Base-by-base conservation (phyloP, 305 asterid genomes). In the Fraxinus velutina region DNA sequence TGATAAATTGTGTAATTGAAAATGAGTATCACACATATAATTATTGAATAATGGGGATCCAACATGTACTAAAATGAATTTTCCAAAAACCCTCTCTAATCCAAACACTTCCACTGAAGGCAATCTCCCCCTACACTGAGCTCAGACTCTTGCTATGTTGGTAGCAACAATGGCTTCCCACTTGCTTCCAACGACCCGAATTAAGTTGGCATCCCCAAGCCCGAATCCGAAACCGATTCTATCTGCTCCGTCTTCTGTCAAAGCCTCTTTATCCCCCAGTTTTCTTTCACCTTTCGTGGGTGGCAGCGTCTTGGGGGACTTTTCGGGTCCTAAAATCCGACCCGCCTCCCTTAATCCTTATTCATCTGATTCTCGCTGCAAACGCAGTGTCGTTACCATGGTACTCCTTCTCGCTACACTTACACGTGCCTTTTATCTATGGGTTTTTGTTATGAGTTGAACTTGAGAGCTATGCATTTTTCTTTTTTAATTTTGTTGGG, bases 301-400 rank as follows among this genome's bases (percentile, higher is more conserved):
- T 36, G 92, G 95, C 84, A 84, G 90, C 82, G 82, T 84, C 78
- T 79, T 85, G 4, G 77, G 89, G 32, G 96, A 86, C 72, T 93
- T 95, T 70, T 87, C 95, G 47, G 97, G 98, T 77, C 87, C 73
- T 33, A 89, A 75, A 81, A 92, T 91, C 83, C 94, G 90, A 73
- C 91, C 96, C 79, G 83, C 84, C 83, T 92, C 93, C 19, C 93
- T 90, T 36, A 82, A 80, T 80, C 87, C 89, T 7, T 80, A 87
- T 80, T 85, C 89, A 77, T 79, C 90, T 6, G 64, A 77, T 34
- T 86, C 86, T 76, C 83, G 83, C 17, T 81, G 87, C 74, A 91
- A 89, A 82, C 97, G 98, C 3, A 91, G 94, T 42, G 94, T 90
- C 64, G 93, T 93, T 13, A 89, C 96, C 22, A 95, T 91, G 98